These are phyloP conservation scores for Aspergillus wentii DNA, from an alignment of 495 filamentous ascomycete species.

Conservation along the genomic window DNA sequence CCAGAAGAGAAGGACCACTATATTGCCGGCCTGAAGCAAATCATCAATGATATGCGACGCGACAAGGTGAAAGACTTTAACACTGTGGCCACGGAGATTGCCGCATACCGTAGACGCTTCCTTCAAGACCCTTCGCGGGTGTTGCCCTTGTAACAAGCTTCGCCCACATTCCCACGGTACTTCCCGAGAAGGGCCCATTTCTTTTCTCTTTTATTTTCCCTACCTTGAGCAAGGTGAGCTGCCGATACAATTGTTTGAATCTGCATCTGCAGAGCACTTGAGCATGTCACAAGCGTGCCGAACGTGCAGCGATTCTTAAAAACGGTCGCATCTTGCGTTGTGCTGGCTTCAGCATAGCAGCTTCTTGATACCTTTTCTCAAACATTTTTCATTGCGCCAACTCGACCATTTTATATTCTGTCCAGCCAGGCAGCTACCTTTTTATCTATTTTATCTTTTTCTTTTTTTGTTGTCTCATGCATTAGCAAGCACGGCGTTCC, in stretches of 20 bases:
- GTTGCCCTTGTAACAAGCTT: constrained; percentile 39
- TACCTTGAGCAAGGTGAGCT: constrained; percentile 30
- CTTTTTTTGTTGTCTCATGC: not conserved
- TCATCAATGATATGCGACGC: constrained; percentile 70
- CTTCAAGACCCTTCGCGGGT: constrained; percentile 50
- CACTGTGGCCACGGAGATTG: constrained; percentile 74
- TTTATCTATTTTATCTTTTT: no score
- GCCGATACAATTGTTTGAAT: constrained; percentile 3
- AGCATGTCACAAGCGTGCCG: no score
- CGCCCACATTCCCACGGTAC: not conserved
- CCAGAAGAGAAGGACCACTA: constrained; percentile 68
- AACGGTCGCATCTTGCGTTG: no score
- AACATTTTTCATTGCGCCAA: no score
- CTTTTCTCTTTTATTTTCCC: not conserved
- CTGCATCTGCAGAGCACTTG: not conserved
- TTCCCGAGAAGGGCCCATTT: not conserved
- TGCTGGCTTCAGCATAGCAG: no score
- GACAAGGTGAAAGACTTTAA: constrained; percentile 75
- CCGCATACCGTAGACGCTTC: constrained; percentile 72
- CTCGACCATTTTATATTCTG: no score
- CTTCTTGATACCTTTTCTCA: no score
- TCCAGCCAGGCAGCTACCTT: no score
- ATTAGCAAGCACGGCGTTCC: constrained; percentile 5
- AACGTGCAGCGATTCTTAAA: no score
- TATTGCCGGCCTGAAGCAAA: constrained; percentile 65